These are phyloP conservation scores for Melanomma pulvis-pyrius DNA, from an alignment of 495 filamentous ascomycete genomes.

Conservation along the genomic window DNA sequence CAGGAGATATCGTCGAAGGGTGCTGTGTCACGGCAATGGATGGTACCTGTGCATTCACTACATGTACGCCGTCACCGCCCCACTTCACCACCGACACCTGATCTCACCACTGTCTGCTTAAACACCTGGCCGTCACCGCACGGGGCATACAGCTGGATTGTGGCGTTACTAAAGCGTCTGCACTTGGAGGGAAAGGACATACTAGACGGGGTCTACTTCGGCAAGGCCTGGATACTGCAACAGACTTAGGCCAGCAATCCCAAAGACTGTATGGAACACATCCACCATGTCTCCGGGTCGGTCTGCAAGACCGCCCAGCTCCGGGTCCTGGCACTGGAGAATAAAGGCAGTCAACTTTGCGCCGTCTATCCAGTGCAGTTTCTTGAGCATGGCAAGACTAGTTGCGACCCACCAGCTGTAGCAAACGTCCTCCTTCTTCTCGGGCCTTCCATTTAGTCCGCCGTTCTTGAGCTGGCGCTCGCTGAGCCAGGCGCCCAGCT, in stretches of 20 bases:
- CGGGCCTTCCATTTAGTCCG: constrained; percentile 89
- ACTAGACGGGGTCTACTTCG: constrained; percentile 88
- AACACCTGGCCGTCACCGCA: constrained; percentile 36
- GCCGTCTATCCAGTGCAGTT: constrained; percentile 87
- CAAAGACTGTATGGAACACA: constrained; percentile 94
- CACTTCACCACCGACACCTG: not conserved
- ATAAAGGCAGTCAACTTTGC: constrained; percentile 79
- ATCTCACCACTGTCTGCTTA: constrained; percentile 21
- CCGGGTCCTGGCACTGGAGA: constrained; percentile 78
- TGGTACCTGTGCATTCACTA: constrained; percentile 7
- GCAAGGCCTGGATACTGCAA: constrained; percentile 72
- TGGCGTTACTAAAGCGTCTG: constrained; percentile 14
- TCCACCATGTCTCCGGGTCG: constrained; percentile 92
- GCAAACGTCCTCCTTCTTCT: constrained; percentile 95
- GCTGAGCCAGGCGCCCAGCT: constrained; percentile 85
- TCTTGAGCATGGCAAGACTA: constrained; percentile 85
- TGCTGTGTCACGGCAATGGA: not conserved
- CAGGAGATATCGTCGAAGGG: not conserved
- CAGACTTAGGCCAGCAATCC: constrained; percentile 83
- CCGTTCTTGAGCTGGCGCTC: constrained; percentile 86
- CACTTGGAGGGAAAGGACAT: constrained; percentile 42
- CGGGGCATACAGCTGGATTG: constrained; percentile 46
- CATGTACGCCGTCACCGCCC: not conserved
- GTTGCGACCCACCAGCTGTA: constrained; percentile 98
- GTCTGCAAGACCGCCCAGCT: constrained; percentile 85